Conservation (phyloP, 2,329 filamentous ascomycete species). For the Xylaria hypoxylon region DNA sequence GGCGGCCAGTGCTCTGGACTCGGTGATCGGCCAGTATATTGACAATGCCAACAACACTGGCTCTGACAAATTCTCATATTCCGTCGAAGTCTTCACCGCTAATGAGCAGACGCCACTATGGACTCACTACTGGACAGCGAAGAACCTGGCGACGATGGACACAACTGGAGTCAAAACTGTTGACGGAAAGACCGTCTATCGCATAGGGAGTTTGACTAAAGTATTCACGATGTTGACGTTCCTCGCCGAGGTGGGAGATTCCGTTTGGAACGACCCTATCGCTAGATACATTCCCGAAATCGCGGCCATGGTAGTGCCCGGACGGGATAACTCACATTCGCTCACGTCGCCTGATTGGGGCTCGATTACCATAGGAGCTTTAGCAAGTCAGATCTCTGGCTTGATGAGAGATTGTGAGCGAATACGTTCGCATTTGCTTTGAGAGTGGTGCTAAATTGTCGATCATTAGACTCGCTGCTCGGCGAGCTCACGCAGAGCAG, state of each 20-base stretch:
- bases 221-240: slow-evolving; percentile 54
- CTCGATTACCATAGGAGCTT: slow-evolving; percentile 44
- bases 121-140: slow-evolving; percentile 49
- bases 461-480: slow-evolving; percentile 39
- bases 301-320: slow-evolving; percentile 36
- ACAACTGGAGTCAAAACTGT: slow-evolving; percentile 47
- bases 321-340: slow-evolving; percentile 41
- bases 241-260: slow-evolving; percentile 51
- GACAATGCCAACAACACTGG: slow-evolving; percentile 48
- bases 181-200: slow-evolving; percentile 44
- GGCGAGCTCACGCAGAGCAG: slow-evolving; percentile 45
- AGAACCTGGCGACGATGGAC: slow-evolving; percentile 47
- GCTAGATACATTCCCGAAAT: slow-evolving; percentile 56
- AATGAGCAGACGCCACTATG: slow-evolving; percentile 46
- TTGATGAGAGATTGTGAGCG: slow-evolving; percentile 52
- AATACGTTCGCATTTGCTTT: background rate
- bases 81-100: slow-evolving; percentile 50
- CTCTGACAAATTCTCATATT: slow-evolving; percentile 49
- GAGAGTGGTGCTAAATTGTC: background rate
- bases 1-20: slow-evolving; percentile 42
- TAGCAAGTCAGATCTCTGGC: slow-evolving; percentile 50
- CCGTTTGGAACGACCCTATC: slow-evolving; percentile 54
- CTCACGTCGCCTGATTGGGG: slow-evolving; percentile 47
- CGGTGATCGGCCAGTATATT: slow-evolving; percentile 46
- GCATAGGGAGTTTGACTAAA: slow-evolving; percentile 53